These are phyloP conservation scores for Escallonia herrerae DNA, from an alignment of 129 eudicot genomes.

Conservation along the genomic window DNA sequence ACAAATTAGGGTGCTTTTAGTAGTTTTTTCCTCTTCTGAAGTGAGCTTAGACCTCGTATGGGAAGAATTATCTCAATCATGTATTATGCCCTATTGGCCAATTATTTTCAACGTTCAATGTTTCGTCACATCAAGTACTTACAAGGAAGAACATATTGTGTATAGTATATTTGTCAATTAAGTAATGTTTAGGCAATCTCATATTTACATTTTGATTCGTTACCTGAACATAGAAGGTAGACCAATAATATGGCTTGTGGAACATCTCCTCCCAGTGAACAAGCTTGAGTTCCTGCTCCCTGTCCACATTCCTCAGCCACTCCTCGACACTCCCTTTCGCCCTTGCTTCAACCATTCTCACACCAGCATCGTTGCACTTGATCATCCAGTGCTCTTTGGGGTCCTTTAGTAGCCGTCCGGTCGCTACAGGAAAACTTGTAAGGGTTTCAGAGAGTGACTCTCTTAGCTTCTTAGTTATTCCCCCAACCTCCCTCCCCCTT, in stretches of 20 bases:
- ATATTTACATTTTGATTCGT: too few species aligned
- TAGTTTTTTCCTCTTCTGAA: too few species aligned
- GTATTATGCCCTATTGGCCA: too few species aligned
- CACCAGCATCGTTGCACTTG: slow-evolving; percentile 48
- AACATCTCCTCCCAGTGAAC: slow-evolving; percentile 39
- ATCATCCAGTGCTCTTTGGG: slow-evolving; percentile 37
- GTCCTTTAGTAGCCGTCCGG: slow-evolving; percentile 26
- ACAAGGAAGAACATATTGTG: too few species aligned
- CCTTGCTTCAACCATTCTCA: slow-evolving; percentile 32
- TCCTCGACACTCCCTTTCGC: slow-evolving; percentile 33
- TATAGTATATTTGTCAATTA: too few species aligned
- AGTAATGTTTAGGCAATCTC: too few species aligned
- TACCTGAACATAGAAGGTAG: slow-evolving; percentile 40
- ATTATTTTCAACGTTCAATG: too few species aligned
- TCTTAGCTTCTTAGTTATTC: slow-evolving; percentile 12
- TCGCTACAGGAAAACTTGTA: slow-evolving; percentile 11
- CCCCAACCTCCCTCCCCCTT: slow-evolving; percentile 8
- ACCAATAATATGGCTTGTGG: slow-evolving; percentile 31
- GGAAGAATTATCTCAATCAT: too few species aligned
- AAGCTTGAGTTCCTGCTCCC: slow-evolving; percentile 36
- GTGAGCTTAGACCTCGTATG: too few species aligned
- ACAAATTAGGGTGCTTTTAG: too few species aligned
- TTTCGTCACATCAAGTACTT: too few species aligned
- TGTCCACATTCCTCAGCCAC: slow-evolving; percentile 32
- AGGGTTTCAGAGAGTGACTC: slow-evolving; percentile 20